phyloP scores from a whole-genome alignment of 257 asterid genomes.

The Phtheirospermum japonicum region DNA sequence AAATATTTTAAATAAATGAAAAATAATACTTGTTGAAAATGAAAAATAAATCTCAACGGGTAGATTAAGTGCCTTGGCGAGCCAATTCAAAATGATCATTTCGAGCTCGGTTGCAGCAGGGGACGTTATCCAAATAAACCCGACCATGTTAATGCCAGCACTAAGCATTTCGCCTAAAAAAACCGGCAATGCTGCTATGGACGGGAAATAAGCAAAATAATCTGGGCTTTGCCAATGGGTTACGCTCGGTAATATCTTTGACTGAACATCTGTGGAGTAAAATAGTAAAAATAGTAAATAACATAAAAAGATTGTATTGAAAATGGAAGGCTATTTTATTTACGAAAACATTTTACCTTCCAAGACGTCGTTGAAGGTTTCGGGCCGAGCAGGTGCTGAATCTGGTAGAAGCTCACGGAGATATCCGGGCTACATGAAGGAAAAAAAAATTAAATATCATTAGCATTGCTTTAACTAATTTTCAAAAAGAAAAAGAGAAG shows the following conservation, averaged over 20 bases:
- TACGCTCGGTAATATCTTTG: slow-evolving; percentile 86
- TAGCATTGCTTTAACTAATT: too few species aligned
- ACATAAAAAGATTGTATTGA: background rate
- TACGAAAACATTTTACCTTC: slow-evolving; percentile 43
- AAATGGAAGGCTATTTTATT: background rate
- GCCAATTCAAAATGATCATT: slow-evolving; percentile 89
- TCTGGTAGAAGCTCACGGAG: slow-evolving; percentile 81
- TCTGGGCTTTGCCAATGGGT: slow-evolving; percentile 98
- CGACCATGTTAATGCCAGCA: slow-evolving; percentile 91
- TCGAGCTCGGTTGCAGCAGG: slow-evolving; percentile 99
- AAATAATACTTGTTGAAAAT: slow-evolving; percentile 56
- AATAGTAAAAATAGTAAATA: background rate
- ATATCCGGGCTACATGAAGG: slow-evolving; percentile 81
- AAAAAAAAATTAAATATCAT: too few species aligned
- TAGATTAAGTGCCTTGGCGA: slow-evolving; percentile 74
- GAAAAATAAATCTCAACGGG: slow-evolving; percentile 36
- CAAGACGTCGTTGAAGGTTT: slow-evolving; percentile 69
- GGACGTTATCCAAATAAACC: slow-evolving; percentile 94
- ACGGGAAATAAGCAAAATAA: slow-evolving; percentile 85
- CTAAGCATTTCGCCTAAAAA: slow-evolving; percentile 96
- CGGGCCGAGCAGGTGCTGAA: slow-evolving; percentile 74
- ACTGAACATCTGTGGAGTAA: slow-evolving; percentile 51
- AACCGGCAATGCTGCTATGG: slow-evolving; percentile 88
- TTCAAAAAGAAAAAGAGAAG: too few species aligned
- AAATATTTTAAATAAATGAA: background rate